phyloP scores from a whole-genome alignment of 2,329 filamentous ascomycete species.

The Calonectria henricotiae region DNA sequence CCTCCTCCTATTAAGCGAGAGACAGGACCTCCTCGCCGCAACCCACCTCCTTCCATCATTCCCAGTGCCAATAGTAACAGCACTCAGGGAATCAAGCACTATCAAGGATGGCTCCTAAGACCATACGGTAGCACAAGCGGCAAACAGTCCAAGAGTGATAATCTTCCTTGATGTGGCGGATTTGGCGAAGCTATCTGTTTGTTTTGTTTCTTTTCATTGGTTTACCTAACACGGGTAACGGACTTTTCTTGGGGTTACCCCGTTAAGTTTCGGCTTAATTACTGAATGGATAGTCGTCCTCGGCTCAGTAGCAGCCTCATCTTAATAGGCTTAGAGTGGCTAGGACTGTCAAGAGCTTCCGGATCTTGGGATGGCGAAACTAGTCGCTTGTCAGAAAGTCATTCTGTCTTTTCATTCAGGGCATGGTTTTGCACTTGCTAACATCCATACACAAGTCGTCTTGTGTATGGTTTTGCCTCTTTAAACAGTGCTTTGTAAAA shows the following conservation, averaged over 20 bases:
- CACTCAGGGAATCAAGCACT: constrained; percentile 56
- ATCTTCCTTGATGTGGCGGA: constrained; percentile 52
- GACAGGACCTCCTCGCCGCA: constrained; percentile 55
- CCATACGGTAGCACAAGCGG: constrained; percentile 58
- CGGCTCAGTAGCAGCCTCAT: constrained; percentile 24
- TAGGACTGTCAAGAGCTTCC: constrained; percentile 8
- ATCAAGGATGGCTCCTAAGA: constrained; percentile 59
- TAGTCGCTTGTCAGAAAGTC: constrained; percentile 32
- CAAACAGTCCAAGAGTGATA: constrained; percentile 55
- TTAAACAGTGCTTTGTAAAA: neutral
- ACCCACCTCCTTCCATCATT: constrained; percentile 52
- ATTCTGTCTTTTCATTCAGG: constrained; percentile 25
- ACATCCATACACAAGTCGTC: neutral
- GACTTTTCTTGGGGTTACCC: neutral
- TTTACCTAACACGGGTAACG: constrained; percentile 4
- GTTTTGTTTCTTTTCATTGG: neutral
- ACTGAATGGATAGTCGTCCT: constrained; percentile 51
- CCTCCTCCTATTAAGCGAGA: constrained; percentile 57
- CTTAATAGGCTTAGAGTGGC: constrained; percentile 21
- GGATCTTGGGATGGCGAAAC: neutral
- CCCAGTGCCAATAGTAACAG: constrained; percentile 55
- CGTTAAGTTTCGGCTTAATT: neutral
- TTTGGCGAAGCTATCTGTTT: neutral
- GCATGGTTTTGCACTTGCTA: neutral
- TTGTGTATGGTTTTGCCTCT: neutral